These are phyloP conservation scores for Cercospora canescens DNA, from an alignment of 2,329 filamentous ascomycete species.

Conservation along the genomic window DNA sequence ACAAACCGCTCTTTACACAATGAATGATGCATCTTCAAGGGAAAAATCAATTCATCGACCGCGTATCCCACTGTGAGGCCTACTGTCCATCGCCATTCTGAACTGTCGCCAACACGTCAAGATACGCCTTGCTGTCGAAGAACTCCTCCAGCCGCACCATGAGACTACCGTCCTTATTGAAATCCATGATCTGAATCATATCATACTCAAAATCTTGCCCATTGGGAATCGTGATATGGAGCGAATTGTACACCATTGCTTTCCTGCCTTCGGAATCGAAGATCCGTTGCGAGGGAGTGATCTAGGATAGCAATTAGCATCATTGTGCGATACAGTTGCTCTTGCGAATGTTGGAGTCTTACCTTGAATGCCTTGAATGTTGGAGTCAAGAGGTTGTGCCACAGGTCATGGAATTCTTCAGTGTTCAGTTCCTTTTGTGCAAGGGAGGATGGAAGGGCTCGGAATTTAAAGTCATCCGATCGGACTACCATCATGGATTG, in stretches of 20 bases:
- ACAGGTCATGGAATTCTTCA: not conserved
- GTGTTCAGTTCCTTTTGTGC: not conserved
- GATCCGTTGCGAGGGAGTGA: not conserved
- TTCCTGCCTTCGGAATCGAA: not conserved
- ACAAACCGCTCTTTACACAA: not conserved
- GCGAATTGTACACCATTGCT: not conserved
- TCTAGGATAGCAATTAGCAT: not conserved
- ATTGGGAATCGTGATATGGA: not conserved
- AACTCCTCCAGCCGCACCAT: constrained; percentile 2
- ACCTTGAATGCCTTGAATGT: constrained; percentile 2
- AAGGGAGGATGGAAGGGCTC: not conserved
- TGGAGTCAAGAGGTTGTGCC: not conserved
- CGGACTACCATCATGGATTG: not conserved
- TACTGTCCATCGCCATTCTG: not conserved
- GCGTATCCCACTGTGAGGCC: not conserved
- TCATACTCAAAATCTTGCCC: not conserved
- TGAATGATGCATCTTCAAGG: not conserved
- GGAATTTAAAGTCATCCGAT: not conserved
- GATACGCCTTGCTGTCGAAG: constrained; percentile 3
- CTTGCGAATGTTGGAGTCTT: too few relatives aligned
- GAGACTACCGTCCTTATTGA: not conserved
- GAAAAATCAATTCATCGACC: not conserved
- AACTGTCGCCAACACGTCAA: not conserved
- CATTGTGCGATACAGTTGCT: too few relatives aligned
- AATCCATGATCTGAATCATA: constrained; percentile 1